Base-by-base conservation (phyloP, 495 filamentous ascomycete genomes). In the Cercophora newfieldiana region DNA sequence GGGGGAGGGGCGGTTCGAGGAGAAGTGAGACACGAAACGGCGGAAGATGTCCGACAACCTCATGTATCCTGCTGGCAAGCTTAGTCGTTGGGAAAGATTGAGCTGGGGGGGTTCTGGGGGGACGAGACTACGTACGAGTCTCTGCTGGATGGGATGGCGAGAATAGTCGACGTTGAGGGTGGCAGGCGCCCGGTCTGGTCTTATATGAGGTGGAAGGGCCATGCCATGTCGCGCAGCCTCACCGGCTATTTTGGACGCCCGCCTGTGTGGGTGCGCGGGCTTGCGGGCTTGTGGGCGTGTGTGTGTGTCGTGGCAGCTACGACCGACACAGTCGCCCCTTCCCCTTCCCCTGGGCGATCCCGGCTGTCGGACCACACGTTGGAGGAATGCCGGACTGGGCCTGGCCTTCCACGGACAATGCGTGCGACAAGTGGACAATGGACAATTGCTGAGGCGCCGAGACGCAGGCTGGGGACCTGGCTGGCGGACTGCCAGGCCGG, bases 381-480 rank as follows among this genome's bases (percentile, higher is more conserved):
- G 80, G 80, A 82, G 79, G 75, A 69, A 80, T 72, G 74, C 80
- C 80, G 80, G 78, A 67, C 64, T 63, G 24, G 66, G 50, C 50
- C 19, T 53, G 50, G 21, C 50, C 50, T 53, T 33, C 47, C 56
- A 66, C 77, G 78, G 77, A 79, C 75, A 74, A 73, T 71, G 64
- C 68, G 63, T 54, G 63, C 24, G 54, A 62, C 64, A 54, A 44
- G 12, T 33, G 37, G n/a, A n/a, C n/a, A n/a, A n/a, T 44, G 37
- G 37, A 14, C 37, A 44, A 44, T 44, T 44, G 71, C 48, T 12
- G 49, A 33, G 64, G 58, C 64, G 49, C 65, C 65, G 64, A 66
- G 56, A 66, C 61, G 56, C 56, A 59, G 30, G 19, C 26, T 31
- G 56, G 56, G 30, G 26, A 21, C 25, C 26, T 59, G 26, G 56